Conservation (phyloP, 768 basidiomycete species). For the Tylopilus vinaceipallidus region DNA sequence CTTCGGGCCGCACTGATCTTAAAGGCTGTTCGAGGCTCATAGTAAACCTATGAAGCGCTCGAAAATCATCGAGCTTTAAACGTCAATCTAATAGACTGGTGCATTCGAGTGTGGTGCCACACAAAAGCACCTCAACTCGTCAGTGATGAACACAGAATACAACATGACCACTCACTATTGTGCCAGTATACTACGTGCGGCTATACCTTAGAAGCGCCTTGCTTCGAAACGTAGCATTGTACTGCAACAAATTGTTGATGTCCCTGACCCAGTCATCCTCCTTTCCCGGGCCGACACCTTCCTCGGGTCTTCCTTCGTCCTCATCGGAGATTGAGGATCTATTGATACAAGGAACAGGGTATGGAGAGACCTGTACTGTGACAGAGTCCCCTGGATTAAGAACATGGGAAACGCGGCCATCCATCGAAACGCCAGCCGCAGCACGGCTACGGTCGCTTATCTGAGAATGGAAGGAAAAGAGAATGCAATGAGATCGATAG, state of each 20-base stretch:
- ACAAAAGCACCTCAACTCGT: background rate
- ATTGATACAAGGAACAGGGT: slow-evolving; percentile 92
- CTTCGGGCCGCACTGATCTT: background rate
- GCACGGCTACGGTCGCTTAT: slow-evolving; percentile 84
- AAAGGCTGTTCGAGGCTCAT: background rate
- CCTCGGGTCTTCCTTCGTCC: slow-evolving; percentile 42
- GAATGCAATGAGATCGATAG: background rate
- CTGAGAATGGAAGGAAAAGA: slow-evolving; percentile 36
- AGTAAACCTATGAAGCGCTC: background rate
- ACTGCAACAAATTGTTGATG: slow-evolving; percentile 91
- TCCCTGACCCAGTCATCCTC: slow-evolving; percentile 97
- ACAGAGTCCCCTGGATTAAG: slow-evolving; percentile 86
- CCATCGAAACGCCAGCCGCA: slow-evolving; percentile 89
- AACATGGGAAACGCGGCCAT: slow-evolving; percentile 82
- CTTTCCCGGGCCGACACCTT: slow-evolving; percentile 75
- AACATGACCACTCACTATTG: slow-evolving; percentile 12
- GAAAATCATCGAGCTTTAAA: background rate
- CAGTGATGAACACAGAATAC: background rate
- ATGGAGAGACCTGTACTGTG: slow-evolving; percentile 78
- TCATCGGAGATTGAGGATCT: slow-evolving; percentile 70
- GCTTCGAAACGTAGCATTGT: slow-evolving; percentile 91
- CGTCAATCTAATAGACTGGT: slow-evolving; percentile 5
- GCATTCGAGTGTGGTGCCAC: background rate
- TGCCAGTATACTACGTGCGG: slow-evolving; percentile 35
- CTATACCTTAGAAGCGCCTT: slow-evolving; percentile 79